Evolutionary conservation across 441 rosid genomes (phyloP), one percentile per base, ranked within the genome.

Genomic region (Cnidoscolus chayamansa): DNA sequence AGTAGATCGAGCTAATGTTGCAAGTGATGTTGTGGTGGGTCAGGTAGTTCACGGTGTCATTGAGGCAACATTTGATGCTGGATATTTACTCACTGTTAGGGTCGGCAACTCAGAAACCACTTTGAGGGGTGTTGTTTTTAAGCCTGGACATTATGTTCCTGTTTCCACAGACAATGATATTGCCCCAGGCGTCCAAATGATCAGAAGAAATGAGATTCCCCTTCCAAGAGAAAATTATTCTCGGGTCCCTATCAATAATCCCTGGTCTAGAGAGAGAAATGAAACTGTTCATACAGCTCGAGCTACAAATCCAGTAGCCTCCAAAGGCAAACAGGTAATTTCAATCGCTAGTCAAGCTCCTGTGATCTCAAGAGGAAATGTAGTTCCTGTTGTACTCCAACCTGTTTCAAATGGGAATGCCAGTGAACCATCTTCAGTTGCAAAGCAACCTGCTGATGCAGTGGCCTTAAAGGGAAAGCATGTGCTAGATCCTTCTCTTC

Each of bases 61-160:
- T n/a, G 97, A 92, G 79, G 94, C 93, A 3, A 65, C 86, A 56
- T 92, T 92, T 83, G 94, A 89, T 79, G 96, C 88, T 47, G 97
- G 97, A 63, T 92, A 87, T 77, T 83, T 92, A 82, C 89, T 92
- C 19, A 65, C 85, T 7, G 96, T 92, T 35, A 88, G 86, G 81
- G 81, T 88, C 72, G 90, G 91, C 25, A 81, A 83, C 78, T 81
- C 92, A 0, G 93, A 85, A 40, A 85, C 84, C 66, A 74, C 78
- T 79, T 80, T 92, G 77, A 86, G 89, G 76, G 97, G 96, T 56
- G 86, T 92, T 64, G 90, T 92, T 64, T 90, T 92, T 70, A 92
- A 83, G 83, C 89, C 94, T 9, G 96, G 94, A 45, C 79, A 67
- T 19, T 90, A 79, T 4, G 73, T 86, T 63, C 96, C 94, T 58